Conservation (phyloP, 2,329 filamentous ascomycete species). For the Truncatella angustata region DNA sequence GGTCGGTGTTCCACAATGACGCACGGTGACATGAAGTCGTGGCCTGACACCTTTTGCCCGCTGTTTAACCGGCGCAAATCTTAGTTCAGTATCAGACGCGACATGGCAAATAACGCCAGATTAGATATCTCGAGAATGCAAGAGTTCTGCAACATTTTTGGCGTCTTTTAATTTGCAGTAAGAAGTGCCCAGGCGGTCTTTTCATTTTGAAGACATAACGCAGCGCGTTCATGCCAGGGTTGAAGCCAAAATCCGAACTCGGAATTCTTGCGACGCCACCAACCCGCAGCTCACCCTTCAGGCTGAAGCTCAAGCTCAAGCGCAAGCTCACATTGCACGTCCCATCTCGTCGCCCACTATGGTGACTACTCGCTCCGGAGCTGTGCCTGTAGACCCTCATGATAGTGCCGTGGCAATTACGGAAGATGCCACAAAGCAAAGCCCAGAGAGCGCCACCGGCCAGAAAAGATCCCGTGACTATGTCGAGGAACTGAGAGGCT, state of each 20-base stretch:
- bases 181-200: too few relatives aligned
- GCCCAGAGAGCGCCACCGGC: constrained; percentile 12
- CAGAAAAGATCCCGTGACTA: constrained; percentile 28
- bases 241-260: too few relatives aligned
- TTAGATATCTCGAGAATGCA: background rate
- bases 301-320: too few relatives aligned
- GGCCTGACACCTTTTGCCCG: background rate
- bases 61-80: constrained; percentile 8
- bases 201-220: too few relatives aligned
- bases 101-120: background rate
- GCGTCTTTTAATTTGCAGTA: background rate
- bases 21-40: constrained; percentile 5
- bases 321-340: too few relatives aligned
- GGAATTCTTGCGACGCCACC: too few relatives aligned
- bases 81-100: background rate
- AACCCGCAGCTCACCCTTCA: too few relatives aligned
- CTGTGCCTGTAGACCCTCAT: background rate
- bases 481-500: constrained; percentile 28
- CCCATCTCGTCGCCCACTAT: too few relatives aligned
- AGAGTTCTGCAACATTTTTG: background rate
- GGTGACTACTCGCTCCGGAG: background rate
- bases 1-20: background rate
- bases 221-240: too few relatives aligned
- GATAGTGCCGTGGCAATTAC: background rate
- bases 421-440: constrained; percentile 6